phyloP scores from a whole-genome alignment of 352 stramenopile species.

The Phytophthora sp. region DNA sequence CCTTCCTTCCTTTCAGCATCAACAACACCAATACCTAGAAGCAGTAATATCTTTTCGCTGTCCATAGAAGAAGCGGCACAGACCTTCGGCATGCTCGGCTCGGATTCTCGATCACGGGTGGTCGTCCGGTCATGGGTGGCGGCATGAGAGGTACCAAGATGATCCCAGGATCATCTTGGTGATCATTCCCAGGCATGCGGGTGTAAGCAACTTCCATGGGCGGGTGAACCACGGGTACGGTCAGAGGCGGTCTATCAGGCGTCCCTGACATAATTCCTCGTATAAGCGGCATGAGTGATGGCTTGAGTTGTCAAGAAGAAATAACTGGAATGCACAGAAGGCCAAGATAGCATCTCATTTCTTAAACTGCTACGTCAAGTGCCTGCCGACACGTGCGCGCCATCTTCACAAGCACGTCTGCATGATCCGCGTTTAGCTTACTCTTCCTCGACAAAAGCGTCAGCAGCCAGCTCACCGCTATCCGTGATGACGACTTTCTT shows the following conservation, averaged over 20 bases:
- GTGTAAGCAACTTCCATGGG: too few species aligned
- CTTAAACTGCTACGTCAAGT: too few species aligned
- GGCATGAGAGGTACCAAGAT: constrained; percentile 4
- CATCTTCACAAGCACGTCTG: too few species aligned
- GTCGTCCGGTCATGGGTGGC: neutral
- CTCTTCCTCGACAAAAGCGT: constrained; percentile 61
- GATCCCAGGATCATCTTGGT: constrained; percentile 5
- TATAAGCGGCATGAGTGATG: constrained; percentile 3
- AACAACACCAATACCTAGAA: neutral
- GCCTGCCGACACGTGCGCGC: too few species aligned
- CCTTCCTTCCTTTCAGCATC: neutral
- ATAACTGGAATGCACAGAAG: too few species aligned
- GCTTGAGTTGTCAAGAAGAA: too few species aligned
- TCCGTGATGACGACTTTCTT: constrained; percentile 93
- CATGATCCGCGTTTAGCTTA: too few species aligned
- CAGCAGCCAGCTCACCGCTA: constrained; percentile 90
- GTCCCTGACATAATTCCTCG: neutral
- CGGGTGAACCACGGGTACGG: neutral
- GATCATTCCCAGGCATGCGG: too few species aligned
- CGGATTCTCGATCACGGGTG: neutral
- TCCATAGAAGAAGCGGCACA: neutral
- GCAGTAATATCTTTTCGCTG: neutral
- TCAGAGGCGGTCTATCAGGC: neutral
- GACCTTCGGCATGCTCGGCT: constrained; percentile 3
- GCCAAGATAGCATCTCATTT: too few species aligned